Conservation (phyloP, 495 filamentous ascomycete species). For the Elasticomyces elasticus region DNA sequence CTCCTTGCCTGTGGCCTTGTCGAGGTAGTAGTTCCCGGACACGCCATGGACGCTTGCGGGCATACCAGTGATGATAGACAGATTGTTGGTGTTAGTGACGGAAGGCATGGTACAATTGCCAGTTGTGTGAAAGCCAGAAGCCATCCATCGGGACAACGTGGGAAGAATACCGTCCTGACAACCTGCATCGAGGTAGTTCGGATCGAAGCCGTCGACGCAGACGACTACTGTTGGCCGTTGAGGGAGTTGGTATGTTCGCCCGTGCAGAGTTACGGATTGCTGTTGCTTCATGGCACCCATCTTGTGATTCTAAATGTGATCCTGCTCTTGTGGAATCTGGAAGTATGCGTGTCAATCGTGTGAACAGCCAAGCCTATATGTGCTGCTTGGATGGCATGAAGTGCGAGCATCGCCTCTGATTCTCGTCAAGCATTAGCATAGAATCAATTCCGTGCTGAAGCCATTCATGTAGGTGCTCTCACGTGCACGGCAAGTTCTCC, state of each 20-base stretch:
- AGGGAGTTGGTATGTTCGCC: constrained; percentile 5
- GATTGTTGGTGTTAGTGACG: constrained; percentile 33
- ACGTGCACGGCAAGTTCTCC: too few relatives aligned
- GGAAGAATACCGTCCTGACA: constrained; percentile 28
- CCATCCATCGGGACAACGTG: constrained; percentile 23
- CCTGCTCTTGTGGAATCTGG: too few relatives aligned
- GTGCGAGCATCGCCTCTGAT: too few relatives aligned
- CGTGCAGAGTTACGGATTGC: constrained; percentile 1
- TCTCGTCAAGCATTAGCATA: too few relatives aligned
- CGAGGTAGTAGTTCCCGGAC: constrained; percentile 34
- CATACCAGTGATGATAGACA: constrained; percentile 32
- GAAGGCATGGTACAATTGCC: constrained; percentile 34
- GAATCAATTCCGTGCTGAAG: too few relatives aligned
- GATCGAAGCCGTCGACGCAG: constrained; percentile 34
- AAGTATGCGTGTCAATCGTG: too few relatives aligned
- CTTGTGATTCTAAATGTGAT: too few relatives aligned
- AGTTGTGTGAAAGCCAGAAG: constrained; percentile 29
- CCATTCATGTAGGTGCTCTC: too few relatives aligned
- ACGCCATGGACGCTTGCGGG: constrained; percentile 31
- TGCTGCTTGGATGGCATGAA: too few relatives aligned
- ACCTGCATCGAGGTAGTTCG: constrained; percentile 27
- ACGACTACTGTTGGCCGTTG: constrained; percentile 28
- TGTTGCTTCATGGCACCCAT: background rate
- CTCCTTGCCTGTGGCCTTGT: constrained; percentile 28
- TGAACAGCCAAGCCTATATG: too few relatives aligned